Percentiles rank a stretch among this genome's conserved stretches.
Conservation (phyloP, 352 stramenopile genomes). For the Globisporangium iwayamae region DNA sequence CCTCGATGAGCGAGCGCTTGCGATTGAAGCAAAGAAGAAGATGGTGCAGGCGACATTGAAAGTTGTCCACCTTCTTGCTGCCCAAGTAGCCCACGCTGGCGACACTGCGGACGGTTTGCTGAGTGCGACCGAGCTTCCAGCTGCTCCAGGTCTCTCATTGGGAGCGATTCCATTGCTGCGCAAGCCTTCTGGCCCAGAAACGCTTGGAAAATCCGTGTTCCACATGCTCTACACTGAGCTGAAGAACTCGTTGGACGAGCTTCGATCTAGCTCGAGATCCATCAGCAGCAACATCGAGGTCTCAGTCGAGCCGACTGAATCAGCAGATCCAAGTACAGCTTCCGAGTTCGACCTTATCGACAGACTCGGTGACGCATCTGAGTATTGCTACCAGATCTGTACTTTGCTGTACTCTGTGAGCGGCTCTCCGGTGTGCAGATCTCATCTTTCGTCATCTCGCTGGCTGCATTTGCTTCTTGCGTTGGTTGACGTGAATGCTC, state of each 20-base stretch:
- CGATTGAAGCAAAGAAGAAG: conserved; percentile 56
- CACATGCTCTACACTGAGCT: conserved; percentile 90
- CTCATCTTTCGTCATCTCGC: conserved; percentile 77
- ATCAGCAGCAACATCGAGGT: conserved; percentile 13
- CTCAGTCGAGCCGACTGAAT: conserved; percentile 39
- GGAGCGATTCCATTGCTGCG: conserved; percentile 73
- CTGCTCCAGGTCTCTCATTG: conserved; percentile 42
- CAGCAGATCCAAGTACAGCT: conserved; percentile 34
- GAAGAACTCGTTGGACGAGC: conserved; percentile 81
- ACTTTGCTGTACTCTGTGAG: conserved; percentile 86
- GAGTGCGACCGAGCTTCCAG: conserved; percentile 45
- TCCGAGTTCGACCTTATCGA: conserved; percentile 32
- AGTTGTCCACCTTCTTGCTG: conserved; percentile 82
- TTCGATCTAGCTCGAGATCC: conserved; percentile 33
- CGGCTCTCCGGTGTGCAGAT: conserved; percentile 72
- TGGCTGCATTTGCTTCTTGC: conserved; percentile 82
- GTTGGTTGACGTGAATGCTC: conserved; percentile 69
- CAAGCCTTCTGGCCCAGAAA: conserved; percentile 84
- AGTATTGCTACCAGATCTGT: conserved; percentile 91
- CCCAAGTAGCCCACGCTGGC: conserved; percentile 82
- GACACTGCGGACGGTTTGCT: conserved; percentile 60
- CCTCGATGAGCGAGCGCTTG: conserved; percentile 38
- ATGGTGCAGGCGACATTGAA: conserved; percentile 86
- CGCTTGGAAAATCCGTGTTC: conserved; percentile 87
- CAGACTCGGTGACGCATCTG: conserved; percentile 51